Percentiles rank a stretch among this genome's conserved stretches.
These are phyloP conservation scores for Geotrichum histeridarum DNA, from an alignment of 1,139 yeast genomes.

Conservation along the genomic window DNA sequence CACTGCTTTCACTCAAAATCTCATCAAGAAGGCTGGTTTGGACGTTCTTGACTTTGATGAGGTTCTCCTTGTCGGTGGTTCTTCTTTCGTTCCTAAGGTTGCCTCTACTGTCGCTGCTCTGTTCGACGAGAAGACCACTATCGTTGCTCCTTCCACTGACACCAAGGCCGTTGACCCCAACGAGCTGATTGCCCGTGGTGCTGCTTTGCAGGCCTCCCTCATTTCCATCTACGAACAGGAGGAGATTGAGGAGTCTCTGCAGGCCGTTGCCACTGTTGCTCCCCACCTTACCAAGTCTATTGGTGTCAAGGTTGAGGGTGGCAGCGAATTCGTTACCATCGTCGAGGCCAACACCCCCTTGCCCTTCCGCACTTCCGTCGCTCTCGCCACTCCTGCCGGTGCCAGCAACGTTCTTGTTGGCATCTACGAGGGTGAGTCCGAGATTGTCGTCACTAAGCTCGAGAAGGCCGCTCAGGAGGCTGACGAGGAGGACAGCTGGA, in stretches of 20 bases:
- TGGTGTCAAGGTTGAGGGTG: constrained; percentile 69
- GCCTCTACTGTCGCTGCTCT: constrained; percentile 65
- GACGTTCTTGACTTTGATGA: constrained; percentile 86
- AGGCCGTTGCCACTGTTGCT: constrained; percentile 82
- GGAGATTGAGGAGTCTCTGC: constrained; percentile 77
- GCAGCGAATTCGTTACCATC: constrained; percentile 53
- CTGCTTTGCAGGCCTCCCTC: constrained; percentile 93
- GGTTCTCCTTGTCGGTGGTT: constrained; percentile 90
- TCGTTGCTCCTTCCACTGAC: constrained; percentile 73
- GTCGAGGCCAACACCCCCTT: constrained; percentile 82
- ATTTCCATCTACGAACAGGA: constrained; percentile 79
- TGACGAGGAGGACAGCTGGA: constrained; percentile 56
- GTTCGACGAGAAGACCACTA: constrained; percentile 67
- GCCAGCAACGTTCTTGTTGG: constrained; percentile 60
- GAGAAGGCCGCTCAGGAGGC: constrained; percentile 52
- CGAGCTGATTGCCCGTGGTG: constrained; percentile 90
- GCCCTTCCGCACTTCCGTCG: constrained; percentile 78
- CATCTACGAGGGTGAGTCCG: constrained; percentile 79
- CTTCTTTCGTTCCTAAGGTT: constrained; percentile 87
- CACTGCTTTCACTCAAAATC: constrained; percentile 68
- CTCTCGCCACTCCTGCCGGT: constrained; percentile 49
- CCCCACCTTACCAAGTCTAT: constrained; percentile 81
- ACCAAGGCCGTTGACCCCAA: constrained; percentile 80
- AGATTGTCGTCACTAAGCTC: constrained; percentile 68
- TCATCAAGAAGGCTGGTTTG: constrained; percentile 74